Evolutionary conservation across 1,139 yeast species (phyloP).

Genomic region (Magnusiomyces clavatus): DNA sequence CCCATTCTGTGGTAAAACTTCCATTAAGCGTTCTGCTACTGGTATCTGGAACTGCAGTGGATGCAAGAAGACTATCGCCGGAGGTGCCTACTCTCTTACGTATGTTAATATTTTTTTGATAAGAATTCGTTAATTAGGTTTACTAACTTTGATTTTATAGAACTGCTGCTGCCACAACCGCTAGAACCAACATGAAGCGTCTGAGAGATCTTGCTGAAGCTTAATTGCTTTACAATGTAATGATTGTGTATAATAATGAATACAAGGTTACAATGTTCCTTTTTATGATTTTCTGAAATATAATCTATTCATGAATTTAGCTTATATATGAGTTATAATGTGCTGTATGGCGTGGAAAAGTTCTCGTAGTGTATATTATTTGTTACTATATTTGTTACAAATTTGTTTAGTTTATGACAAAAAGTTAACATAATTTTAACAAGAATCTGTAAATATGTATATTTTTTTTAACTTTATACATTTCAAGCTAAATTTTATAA

Average conservation of each 20-base stretch:
- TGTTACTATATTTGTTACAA: no score
- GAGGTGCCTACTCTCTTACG: constrained; percentile 99
- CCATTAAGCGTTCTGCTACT: constrained; percentile 95
- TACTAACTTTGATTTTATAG: constrained; percentile 14
- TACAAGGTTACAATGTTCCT: background rate
- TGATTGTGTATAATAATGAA: constrained; percentile 4
- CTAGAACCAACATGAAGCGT: constrained; percentile 99
- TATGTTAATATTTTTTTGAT: no score
- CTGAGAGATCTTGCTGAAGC: constrained; percentile 99
- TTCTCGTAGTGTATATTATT: no score
- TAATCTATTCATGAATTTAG: background rate
- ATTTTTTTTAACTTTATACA: no score
- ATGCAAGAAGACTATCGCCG: constrained; percentile 96
- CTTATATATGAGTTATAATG: no score
- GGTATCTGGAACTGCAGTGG: constrained; percentile 99
- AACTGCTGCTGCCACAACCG: constrained; percentile 99
- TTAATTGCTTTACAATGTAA: constrained; percentile 36
- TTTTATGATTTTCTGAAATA: constrained; percentile 1
- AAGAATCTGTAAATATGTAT: no score
- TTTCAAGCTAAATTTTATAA: no score
- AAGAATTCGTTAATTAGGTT: background rate
- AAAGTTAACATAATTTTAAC: no score
- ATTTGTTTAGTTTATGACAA: no score
- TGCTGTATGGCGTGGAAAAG: no score
- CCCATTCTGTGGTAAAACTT: constrained; percentile 99